Percentiles rank a stretch among this genome's conserved stretches.
Conservation (phyloP, 139 green algal genomes). For the Asterochloris sp. region DNA sequence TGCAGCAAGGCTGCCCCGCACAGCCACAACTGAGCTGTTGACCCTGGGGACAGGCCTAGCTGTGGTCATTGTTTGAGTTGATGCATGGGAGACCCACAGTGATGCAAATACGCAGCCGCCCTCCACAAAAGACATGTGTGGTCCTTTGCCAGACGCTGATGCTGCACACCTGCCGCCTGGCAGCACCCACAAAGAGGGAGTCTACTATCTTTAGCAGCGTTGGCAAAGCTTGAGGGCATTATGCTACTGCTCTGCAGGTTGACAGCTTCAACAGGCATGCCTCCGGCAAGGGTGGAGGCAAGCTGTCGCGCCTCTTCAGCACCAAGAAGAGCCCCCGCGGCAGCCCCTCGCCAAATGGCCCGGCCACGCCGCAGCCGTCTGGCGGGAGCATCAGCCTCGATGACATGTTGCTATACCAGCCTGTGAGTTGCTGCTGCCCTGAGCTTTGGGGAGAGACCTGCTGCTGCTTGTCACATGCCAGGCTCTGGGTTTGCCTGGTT, state of each 20-base stretch:
- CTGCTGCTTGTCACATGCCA: too few relatives aligned
- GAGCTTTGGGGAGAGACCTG: too few relatives aligned
- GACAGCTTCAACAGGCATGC: slow-evolving; percentile 64
- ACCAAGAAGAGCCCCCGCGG: slow-evolving; percentile 23
- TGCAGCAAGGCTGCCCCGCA: too few relatives aligned
- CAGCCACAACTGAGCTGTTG: too few relatives aligned
- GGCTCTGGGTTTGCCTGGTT: too few relatives aligned
- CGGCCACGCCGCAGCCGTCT: slow-evolving; percentile 11
- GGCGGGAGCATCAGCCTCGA: slow-evolving; percentile 46
- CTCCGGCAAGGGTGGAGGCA: slow-evolving; percentile 34
- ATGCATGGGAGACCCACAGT: too few relatives aligned
- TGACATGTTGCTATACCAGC: slow-evolving; percentile 67
- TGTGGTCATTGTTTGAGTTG: too few relatives aligned
- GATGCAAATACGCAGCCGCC: too few relatives aligned
- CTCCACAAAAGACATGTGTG: too few relatives aligned
- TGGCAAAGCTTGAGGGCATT: neutral
- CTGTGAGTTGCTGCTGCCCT: slow-evolving; percentile 30
- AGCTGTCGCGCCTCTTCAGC: slow-evolving; percentile 47
- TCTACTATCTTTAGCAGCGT: neutral
- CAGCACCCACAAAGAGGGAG: neutral
- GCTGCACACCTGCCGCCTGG: too few relatives aligned
- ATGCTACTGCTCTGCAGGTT: slow-evolving; percentile 39
- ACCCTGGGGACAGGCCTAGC: too few relatives aligned
- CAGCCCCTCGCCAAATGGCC: neutral
- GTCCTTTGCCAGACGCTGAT: too few relatives aligned